Base-by-base conservation (phyloP, 345 rosid genomes). In the Gossypium ekmanianum region DNA sequence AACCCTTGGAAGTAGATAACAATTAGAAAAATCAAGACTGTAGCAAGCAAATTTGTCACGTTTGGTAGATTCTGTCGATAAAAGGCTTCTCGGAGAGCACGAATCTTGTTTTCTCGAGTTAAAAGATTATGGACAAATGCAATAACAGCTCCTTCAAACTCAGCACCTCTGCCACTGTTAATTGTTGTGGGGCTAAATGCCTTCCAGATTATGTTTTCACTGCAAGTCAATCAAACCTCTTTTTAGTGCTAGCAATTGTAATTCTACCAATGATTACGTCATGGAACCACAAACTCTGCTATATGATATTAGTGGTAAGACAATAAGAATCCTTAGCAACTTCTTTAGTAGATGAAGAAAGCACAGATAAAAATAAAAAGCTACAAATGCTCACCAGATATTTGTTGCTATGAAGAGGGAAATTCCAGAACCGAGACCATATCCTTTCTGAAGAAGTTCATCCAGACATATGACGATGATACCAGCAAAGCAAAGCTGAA, bases 1-100 rank as follows among this genome's bases (percentile, higher is more conserved):
- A 90, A 90, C 10, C 92, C 92, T 90, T 90, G 94, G 85, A 90
- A 90, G 84, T 87, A 88, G 74, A 84, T 81, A 48, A 90, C 92
- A 51, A 88, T 87, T 27, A 87, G 83, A 77, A 88, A 87, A 73
- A 88, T 75, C 78, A 85, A 76, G 39, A 88, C 87, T 11, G 95
- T 89, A 10, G 95, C 93, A 72, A 90, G 93, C 77, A 90, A 72
- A 78, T 90, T 88, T 43, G 95, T 88, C 45, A 90, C 88, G 52
- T 90, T 90, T 7, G 91, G 95, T 74, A 88, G 95, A 73, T 90
- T 90, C 75, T 90, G 91, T 76, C 93, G 68, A 50, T 90, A 90
- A 74, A 90, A 90, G 75, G 95, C 93, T 79, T 89, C 91, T 29
- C 88, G 82, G 11, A 90, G 88, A 16, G 87, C 93, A 58, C 88